Evolutionary conservation across 225 moss, liverwort and hornwort species (phyloP).

Genomic region (Rhytidiadelphus loreus): DNA sequence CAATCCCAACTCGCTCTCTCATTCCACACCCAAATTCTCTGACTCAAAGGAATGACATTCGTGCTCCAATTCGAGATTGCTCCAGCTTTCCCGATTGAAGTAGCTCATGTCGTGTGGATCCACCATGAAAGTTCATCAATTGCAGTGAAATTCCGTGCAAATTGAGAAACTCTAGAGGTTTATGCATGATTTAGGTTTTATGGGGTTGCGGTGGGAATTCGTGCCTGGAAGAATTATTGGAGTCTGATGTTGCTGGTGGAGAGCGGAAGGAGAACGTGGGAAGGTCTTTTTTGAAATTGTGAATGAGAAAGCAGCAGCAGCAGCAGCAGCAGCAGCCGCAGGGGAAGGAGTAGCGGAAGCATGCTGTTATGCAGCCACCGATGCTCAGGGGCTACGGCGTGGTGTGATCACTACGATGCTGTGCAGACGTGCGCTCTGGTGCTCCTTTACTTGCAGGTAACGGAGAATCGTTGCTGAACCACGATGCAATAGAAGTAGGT

Average conservation of each 20-base stretch:
- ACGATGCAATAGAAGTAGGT: not conserved
- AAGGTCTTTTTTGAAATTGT: not conserved
- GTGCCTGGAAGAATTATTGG: not conserved
- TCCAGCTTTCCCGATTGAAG: not conserved
- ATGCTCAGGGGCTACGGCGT: slow-evolving; percentile 23
- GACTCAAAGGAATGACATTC: not conserved
- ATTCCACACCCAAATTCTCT: not conserved
- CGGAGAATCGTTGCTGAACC: not conserved
- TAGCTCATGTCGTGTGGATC: not conserved
- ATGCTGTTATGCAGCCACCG: slow-evolving; percentile 34
- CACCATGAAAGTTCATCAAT: not conserved
- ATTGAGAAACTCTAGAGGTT: not conserved
- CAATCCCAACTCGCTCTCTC: not conserved
- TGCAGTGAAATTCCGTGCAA: not conserved
- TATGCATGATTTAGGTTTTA: not conserved
- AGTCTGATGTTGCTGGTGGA: not conserved
- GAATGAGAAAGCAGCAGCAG: not conserved
- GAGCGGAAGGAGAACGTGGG: not conserved
- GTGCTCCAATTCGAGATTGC: not conserved
- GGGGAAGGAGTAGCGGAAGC: slow-evolving; percentile 1
- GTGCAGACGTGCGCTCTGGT: slow-evolving; percentile 43
- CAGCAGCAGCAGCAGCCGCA: not conserved
- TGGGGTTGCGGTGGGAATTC: not conserved
- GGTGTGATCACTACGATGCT: slow-evolving; percentile 36
- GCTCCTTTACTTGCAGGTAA: slow-evolving; percentile 88